Conservation (phyloP, 495 filamentous ascomycete genomes). For the Penicillium samsonianum region DNA sequence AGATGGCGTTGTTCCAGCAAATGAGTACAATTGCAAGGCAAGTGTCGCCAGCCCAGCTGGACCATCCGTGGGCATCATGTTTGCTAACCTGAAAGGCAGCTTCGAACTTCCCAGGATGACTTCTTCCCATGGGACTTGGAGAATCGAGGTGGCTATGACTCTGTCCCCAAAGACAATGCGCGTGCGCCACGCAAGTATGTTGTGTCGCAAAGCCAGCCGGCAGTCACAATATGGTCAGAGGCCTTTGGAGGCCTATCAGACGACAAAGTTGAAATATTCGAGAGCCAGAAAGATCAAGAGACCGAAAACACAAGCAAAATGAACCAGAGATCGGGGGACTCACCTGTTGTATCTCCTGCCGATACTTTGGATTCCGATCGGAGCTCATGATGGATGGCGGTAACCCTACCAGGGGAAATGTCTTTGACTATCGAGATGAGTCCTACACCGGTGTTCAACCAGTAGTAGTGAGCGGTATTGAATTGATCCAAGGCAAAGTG, state of each 20-base stretch:
- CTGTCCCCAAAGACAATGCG: neutral
- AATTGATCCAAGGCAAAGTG: neutral
- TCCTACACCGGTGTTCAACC: neutral
- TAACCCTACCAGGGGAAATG: neutral
- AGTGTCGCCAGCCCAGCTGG: neutral
- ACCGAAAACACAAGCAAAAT: neutral
- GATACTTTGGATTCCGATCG: conserved; percentile 75
- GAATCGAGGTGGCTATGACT: too few relatives aligned
- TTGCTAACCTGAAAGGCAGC: neutral
- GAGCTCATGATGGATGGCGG: conserved; percentile 28
- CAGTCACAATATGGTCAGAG: neutral
- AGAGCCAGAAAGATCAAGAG: conserved; percentile 4
- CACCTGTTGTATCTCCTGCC: conserved; percentile 94
- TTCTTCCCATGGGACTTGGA: neutral
- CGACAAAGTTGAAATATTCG: neutral
- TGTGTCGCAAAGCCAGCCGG: neutral
- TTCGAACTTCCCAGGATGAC: neutral
- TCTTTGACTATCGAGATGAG: neutral
- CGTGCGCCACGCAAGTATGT: neutral
- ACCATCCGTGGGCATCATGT: neutral
- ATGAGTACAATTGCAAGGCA: neutral
- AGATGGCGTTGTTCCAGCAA: too few relatives aligned
- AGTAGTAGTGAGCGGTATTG: neutral
- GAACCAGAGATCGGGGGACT: conserved; percentile 25
- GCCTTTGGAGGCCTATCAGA: too few relatives aligned